These are phyloP conservation scores for Adansonia digitata DNA, from an alignment of 345 rosid species.

Conservation along the genomic window DNA sequence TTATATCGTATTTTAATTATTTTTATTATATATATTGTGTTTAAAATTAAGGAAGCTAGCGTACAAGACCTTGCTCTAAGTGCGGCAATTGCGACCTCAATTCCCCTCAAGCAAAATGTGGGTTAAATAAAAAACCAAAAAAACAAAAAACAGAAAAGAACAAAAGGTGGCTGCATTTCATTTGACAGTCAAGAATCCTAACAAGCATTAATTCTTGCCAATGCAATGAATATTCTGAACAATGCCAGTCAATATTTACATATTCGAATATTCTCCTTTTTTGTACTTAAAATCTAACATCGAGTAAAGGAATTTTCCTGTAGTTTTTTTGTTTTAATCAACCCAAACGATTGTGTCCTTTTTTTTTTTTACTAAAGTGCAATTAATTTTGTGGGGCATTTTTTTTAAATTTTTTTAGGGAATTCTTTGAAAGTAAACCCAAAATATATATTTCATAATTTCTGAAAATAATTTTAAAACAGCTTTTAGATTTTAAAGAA, in stretches of 20 bases:
- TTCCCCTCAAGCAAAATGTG: neutral
- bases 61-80: conserved; percentile 6
- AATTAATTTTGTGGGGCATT: neutral
- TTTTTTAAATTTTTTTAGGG: neutral
- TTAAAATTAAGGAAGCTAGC: too few species aligned
- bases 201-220: neutral
- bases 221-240: conserved; percentile 9
- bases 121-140: neutral
- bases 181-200: neutral
- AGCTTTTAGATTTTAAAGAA: too few species aligned
- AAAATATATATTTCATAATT: neutral
- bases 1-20: too few species aligned
- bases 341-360: neutral
- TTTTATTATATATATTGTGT: too few species aligned
- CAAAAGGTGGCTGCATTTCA: neutral
- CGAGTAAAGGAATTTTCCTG: neutral
- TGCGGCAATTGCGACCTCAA: neutral
- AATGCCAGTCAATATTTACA: too few species aligned
- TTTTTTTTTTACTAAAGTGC: neutral
- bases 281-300: neutral
- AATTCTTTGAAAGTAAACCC: neutral
- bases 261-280: conserved; percentile 14
- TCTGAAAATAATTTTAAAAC: too few species aligned
- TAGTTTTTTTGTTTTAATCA: neutral
- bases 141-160: too few species aligned